Percentiles rank a stretch among this genome's conserved stretches.
These are phyloP conservation scores for Acorus gramineus DNA, from an alignment of 106 monocot genomes.

Conservation along the genomic window DNA sequence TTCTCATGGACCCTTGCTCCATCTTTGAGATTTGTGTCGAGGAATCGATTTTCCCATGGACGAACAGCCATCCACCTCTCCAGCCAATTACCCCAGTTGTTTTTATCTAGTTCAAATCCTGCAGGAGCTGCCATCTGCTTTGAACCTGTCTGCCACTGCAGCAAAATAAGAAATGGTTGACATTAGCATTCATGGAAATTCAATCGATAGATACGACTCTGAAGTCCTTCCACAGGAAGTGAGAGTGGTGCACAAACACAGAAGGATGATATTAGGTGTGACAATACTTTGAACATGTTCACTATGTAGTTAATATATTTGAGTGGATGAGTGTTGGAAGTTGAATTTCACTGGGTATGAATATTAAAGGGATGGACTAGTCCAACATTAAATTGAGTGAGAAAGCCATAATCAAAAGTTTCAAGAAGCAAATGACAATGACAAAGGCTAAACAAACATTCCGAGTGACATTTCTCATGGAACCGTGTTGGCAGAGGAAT, in stretches of 20 bases:
- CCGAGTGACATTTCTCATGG: too few species aligned
- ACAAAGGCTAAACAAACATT: too few species aligned
- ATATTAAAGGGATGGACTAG: too few species aligned
- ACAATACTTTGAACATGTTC: too few species aligned
- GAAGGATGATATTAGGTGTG: too few species aligned
- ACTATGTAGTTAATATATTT: too few species aligned
- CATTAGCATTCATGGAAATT: neutral
- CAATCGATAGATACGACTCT: neutral
- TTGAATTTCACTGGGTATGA: too few species aligned
- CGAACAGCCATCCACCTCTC: slow-evolving; percentile 98
- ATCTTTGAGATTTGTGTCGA: slow-evolving; percentile 65
- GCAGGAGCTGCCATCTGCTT: slow-evolving; percentile 29
- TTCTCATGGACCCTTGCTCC: slow-evolving; percentile 23
- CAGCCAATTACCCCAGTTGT: slow-evolving; percentile 90
- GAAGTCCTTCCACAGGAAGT: neutral
- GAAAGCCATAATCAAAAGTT: too few species aligned
- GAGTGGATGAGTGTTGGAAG: too few species aligned
- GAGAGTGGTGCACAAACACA: neutral
- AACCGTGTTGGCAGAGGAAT: too few species aligned
- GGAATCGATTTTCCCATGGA: slow-evolving; percentile 94
- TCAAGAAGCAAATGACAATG: too few species aligned
- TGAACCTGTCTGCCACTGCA: slow-evolving; percentile 82
- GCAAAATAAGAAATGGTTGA: neutral
- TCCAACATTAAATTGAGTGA: too few species aligned
- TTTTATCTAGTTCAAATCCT: slow-evolving; percentile 62